These are phyloP conservation scores for Colletotrichum siamense DNA, from an alignment of 2,329 filamentous ascomycete genomes.

Conservation along the genomic window DNA sequence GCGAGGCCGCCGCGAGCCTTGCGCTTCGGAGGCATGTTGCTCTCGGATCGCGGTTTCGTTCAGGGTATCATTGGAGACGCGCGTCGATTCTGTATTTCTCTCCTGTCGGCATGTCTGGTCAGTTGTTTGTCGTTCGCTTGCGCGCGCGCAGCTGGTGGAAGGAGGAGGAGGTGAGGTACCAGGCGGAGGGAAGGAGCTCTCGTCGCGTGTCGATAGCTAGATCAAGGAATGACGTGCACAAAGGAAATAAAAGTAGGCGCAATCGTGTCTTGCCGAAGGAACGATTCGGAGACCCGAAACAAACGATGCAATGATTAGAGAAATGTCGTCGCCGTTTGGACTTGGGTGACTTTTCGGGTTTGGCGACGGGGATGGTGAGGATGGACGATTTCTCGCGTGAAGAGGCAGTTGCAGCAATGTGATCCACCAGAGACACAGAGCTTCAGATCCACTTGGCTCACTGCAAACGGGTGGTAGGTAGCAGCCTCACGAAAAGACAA, in stretches of 20 bases:
- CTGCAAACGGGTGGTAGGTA: slow-evolving; percentile 6
- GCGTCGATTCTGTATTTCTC: not conserved
- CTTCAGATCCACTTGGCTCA: slow-evolving; percentile 16
- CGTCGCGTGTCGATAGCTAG: slow-evolving; percentile 17
- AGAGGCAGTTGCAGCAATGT: slow-evolving; percentile 13
- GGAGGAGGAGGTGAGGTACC: not conserved
- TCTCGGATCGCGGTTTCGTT: slow-evolving; percentile 24
- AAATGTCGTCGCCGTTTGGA: not conserved
- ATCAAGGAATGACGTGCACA: not conserved
- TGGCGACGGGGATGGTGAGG: not conserved
- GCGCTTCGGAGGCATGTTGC: slow-evolving; percentile 63
- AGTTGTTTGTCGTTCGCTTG: not conserved
- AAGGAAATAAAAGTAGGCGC: not conserved
- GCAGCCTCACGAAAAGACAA: slow-evolving; percentile 19
- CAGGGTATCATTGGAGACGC: slow-evolving; percentile 16
- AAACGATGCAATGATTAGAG: not conserved
- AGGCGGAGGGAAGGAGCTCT: slow-evolving; percentile 10
- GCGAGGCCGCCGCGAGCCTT: slow-evolving; percentile 61
- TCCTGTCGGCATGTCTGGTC: not conserved
- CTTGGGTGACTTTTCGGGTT: not conserved
- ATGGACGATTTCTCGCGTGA: slow-evolving; percentile 17
- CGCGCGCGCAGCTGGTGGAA: not conserved
- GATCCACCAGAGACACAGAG: not conserved
- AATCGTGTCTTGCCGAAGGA: not conserved
- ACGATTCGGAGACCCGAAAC: not conserved